phyloP scores from a whole-genome alignment of 768 basidiomycete genomes.

The Cyclocybe cylindracea region DNA sequence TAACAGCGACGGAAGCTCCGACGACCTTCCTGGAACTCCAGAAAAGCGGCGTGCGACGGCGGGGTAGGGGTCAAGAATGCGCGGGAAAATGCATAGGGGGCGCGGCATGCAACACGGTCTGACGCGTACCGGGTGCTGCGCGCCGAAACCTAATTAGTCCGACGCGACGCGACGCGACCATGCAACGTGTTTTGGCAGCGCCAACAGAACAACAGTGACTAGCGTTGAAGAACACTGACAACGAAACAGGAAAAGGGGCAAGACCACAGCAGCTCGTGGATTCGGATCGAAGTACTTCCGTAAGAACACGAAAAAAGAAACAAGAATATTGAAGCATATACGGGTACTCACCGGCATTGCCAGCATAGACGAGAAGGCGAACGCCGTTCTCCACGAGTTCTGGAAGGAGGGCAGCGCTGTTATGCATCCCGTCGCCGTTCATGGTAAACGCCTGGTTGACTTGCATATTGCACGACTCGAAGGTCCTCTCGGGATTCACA shows the following conservation, averaged over 20 bases:
- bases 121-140: not conserved
- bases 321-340: not conserved
- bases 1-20: conserved; percentile 1
- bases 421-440: conserved; percentile 87
- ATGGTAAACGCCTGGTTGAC: conserved; percentile 80
- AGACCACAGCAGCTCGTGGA: not conserved
- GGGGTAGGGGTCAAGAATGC: not conserved
- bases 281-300: not conserved
- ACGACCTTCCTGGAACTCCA: not conserved
- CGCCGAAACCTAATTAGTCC: not conserved
- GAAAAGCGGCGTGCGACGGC: not conserved
- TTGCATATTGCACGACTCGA: conserved; percentile 74
- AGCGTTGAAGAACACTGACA: not conserved
- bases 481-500: conserved; percentile 56
- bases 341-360: conserved; percentile 63
- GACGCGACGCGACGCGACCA: not conserved
- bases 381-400: conserved; percentile 83
- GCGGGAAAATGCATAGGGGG: conserved; percentile 3
- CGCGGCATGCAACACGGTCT: conserved; percentile 4
- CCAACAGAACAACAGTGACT: not conserved
- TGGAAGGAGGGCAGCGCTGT: conserved; percentile 76
- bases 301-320: not conserved
- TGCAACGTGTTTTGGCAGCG: conserved; percentile 15
- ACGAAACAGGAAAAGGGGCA: not conserved
- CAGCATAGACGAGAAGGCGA: conserved; percentile 86